Base-by-base conservation (phyloP, 164 flowering plant species). In the Annona squamosa region DNA sequence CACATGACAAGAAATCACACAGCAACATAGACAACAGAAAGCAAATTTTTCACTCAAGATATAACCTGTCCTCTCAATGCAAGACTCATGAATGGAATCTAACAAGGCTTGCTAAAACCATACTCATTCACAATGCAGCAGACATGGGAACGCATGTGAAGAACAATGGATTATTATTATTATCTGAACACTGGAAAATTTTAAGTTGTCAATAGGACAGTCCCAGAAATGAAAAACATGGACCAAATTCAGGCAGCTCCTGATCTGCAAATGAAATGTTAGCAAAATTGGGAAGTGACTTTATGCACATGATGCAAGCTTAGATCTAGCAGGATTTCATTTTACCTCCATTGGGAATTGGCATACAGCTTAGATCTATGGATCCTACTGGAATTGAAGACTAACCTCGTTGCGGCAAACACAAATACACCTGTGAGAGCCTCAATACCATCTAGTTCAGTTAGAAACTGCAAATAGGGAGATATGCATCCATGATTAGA, bases 401-500 rank as follows among this genome's bases (percentile, higher is more conserved):
- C 85, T 79, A 46, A 92, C 98, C 98, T 95, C 18, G 98, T 93
- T 47, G 99, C 99, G 72, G 99, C 99, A 85, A 95, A 95, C 72
- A 95, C 99, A 83, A 95, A 95, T 45, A 95, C 99, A 63, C 99
- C 99, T 59, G 92, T 88, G 77, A 95, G 80, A 71, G 87, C 90
- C 81, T 95, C 99, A 65, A 95, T 94, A 56, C 99, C 99, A 86
- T 95, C 99, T 74, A 95, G 85, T 81, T 95, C 99, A 71, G 99
- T 95, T 71, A 95, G 82, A 75, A 95, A 87, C 98, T 94, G 87
- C 71, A 59, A 19, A 52, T 61, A n/a, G 57, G 70, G 63, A n/a
- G 56, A 44, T 46, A 73, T 4, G 2, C 16, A 18, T 56, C 47
- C 16, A 44, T 67, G 56, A 13, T 5, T 13, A 56, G 42, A 7